Evolutionary conservation across 2,329 filamentous ascomycete species (phyloP), one percentile per base, ranked within the genome.

Genomic region (Xylaria sp.): DNA sequence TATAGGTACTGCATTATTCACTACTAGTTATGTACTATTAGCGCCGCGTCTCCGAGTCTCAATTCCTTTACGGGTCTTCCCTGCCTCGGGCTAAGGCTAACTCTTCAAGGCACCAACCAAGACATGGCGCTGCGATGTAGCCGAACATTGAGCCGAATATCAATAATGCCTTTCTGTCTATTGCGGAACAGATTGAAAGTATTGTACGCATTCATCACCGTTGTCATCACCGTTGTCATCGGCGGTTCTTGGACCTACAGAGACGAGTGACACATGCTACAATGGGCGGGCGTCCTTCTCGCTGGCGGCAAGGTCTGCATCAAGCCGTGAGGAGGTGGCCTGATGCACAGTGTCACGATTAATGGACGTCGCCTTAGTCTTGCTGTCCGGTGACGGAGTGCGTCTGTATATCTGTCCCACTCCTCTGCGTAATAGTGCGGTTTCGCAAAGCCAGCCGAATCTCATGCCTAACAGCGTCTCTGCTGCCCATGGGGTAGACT

Each of bases 121-220:
- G 73, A 77, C 74, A 77, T 72, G 69, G 71, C 71, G 71, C 59
- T 66, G 52, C 65, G 58, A 51, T 64, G 54, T 43, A 71, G 66
- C 71, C 69, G 71, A 74, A 64, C 62, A 71, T 72, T 73, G 57
- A 67, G 67, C 73, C 71, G 72, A 73, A 62, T 54, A 59, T 71
- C 64, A 48, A 63, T 43, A 55, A 54, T 52, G 41, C 28, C 71
- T 59, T 66, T 56, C 59, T 68, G 13, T 39, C 39, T 52, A 36
- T 52, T 48, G 57, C 15, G 25, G 52, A 57, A 57, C 55, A 61
- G 10, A 36, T 9, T 7, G 7, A 8, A 61, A 54, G n/a, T 15
- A 70, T 61, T 57, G 28, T 64, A 6, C 10, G 51, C 52, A 52
- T 58, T 41, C n/a, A n/a, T 56, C 31, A 15, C 31, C 25, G n/a